A percentile compares a stretch with the other conserved stretches of the same genome.
Evolutionary conservation across 2,329 filamentous ascomycete species (phyloP).

Genomic region (Corinectria fuckeliana): DNA sequence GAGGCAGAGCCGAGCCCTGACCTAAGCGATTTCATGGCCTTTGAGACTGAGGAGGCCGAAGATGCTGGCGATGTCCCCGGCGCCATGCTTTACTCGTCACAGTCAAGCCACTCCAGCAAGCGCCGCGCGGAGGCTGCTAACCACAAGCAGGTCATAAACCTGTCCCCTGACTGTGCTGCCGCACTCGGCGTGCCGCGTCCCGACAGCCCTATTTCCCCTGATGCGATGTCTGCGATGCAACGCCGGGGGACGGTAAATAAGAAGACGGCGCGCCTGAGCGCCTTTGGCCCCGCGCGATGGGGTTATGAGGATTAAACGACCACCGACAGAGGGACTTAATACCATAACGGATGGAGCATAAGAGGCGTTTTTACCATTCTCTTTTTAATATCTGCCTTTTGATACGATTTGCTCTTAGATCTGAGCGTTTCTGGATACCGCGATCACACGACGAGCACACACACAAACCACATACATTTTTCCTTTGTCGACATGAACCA

Average conservation of each 20-base stretch:
- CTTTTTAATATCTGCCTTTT: slow-evolving; percentile 15
- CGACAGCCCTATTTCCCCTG: slow-evolving; percentile 49
- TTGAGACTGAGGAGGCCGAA: slow-evolving; percentile 38
- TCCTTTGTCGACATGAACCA: slow-evolving; percentile 36
- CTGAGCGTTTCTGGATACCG: slow-evolving; percentile 32
- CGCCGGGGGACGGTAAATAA: slow-evolving; percentile 41
- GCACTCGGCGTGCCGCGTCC: slow-evolving; percentile 47
- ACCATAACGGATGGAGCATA: not conserved
- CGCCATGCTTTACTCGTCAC: slow-evolving; percentile 23
- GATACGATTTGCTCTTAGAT: slow-evolving; percentile 6
- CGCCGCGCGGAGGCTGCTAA: slow-evolving; percentile 14
- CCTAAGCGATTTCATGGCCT: slow-evolving; percentile 48
- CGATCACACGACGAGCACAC: slow-evolving; percentile 30
- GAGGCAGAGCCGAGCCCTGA: slow-evolving; percentile 46
- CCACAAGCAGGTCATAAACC: slow-evolving; percentile 8
- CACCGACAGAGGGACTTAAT: not conserved
- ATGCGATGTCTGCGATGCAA: slow-evolving; percentile 37
- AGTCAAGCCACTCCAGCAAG: slow-evolving; percentile 23
- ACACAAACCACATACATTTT: slow-evolving; percentile 26
- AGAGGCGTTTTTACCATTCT: slow-evolving; percentile 2
- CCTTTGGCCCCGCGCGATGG: slow-evolving; percentile 38
- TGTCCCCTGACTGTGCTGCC: slow-evolving; percentile 13
- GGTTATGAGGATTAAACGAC: slow-evolving; percentile 32
- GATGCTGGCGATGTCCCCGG: slow-evolving; percentile 25
- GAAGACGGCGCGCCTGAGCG: slow-evolving; percentile 49